These are phyloP conservation scores for Trametes villosa DNA, from an alignment of 768 basidiomycete species.

Conservation along the genomic window DNA sequence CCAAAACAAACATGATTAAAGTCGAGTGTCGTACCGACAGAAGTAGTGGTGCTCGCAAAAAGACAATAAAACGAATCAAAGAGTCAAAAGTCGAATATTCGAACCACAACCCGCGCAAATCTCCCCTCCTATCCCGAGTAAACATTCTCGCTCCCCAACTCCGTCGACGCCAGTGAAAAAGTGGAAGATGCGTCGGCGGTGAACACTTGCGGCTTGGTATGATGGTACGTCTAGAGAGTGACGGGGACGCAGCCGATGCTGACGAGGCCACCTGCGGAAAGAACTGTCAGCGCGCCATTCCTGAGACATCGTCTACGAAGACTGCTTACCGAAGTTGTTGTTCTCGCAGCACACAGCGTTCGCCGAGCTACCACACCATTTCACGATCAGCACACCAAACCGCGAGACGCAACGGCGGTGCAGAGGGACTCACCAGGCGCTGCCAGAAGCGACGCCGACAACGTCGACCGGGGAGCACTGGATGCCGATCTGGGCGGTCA, in stretches of 20 bases:
- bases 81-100: too few species aligned
- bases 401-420: too few species aligned
- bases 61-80: too few species aligned
- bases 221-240: not conserved
- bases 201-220: not conserved
- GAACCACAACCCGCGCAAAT: too few species aligned
- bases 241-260: constrained; percentile 22
- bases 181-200: not conserved
- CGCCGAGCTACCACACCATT: not conserved
- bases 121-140: too few species aligned
- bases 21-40: too few species aligned
- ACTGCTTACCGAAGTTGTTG: constrained; percentile 4
- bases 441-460: constrained; percentile 9
- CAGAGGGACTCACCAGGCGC: constrained; percentile 13
- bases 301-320: not conserved
- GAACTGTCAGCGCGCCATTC: not conserved
- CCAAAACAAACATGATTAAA: too few species aligned
- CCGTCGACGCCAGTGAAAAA: not conserved
- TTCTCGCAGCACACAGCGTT: constrained; percentile 22
- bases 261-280: constrained; percentile 13
- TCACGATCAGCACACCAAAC: not conserved
- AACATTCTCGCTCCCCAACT: too few species aligned
- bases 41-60: too few species aligned
- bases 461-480: constrained; percentile 26
- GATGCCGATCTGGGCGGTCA: constrained; percentile 24